Evolutionary conservation across 2,329 filamentous ascomycete genomes (phyloP), one percentile per base, ranked within the genome.

Genomic region (Ustulina deusta): DNA sequence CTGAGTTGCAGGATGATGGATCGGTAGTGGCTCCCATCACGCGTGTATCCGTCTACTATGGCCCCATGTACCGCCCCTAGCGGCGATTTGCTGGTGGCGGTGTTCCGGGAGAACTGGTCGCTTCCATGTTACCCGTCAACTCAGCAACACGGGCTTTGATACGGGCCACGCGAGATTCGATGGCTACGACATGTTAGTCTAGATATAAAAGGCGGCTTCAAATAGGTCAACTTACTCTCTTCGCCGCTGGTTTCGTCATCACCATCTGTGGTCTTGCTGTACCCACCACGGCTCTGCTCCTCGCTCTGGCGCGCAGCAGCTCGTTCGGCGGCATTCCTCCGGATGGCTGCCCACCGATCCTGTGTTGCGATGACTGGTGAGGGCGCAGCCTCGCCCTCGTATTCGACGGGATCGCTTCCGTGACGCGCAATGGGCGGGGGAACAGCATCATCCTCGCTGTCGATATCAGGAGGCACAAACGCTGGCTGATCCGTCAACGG

Each of bases 121-220:
- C 84, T 76, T 95, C 92, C 87, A 93, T 93, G 79, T 92, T 93
- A 74, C 91, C 91, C 1, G 96, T 99, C 74, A 99, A 83, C 79
- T 97, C 94, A 60, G 96, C 96, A 66, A 99, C 96, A 69, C 96
- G 91, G 68, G 96, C 96, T 83, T 97, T 98, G 86, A 99, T 99
- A 71, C 96, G 92, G 56, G 96, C 96, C 67, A 98, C 96, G 72
- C 96, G 93, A 56, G 94, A 94, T 81, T 99, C 96, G 76, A 98
- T 98, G 40, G 94, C 93, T 97, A 73, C n/a, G 61, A 27, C 13
- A 48, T 49, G 57, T 78, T 78, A 78, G 78, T 74, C 59, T 60
- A 52, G 25, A 32, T 51, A 17, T 55, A n/a, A 11, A 44, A 32
- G 25, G 22, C 6, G 17, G 38, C 36, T 38, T 34, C 27, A 27